Evolutionary conservation across 768 basidiomycete species (phyloP), one percentile per base, ranked within the genome.

Genomic region (Galerina sulciceps): DNA sequence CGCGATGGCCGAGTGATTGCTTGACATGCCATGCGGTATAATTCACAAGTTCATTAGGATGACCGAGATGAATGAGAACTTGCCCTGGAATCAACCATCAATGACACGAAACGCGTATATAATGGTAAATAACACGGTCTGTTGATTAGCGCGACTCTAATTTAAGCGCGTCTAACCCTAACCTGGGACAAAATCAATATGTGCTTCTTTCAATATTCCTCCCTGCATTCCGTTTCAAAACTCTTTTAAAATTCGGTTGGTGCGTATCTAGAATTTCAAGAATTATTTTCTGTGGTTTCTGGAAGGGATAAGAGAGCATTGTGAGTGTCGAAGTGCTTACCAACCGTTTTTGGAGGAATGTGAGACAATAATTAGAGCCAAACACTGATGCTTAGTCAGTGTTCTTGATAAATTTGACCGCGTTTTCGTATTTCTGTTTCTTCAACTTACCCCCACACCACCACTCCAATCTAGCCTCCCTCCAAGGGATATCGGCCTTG

Each of bases 351-450:
- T 41, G 38, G 22, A 22, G 11, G 2, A 3, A 5, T 31, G 40
- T 44, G 17, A 37, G 42, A 36, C 10, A 34, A 44, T 53, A 62
- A 63, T 42, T 61, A 62, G 41, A 26, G 46, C 42, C 65, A 68
- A 68, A 68, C 65, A 66, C 47, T 46, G 55, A 53, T 42, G 73
- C 71, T 75, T 72, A 75, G 73, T 75, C 69, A 73, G 64, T 64
- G 52, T 58, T 61, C 53, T 52, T 59, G 65, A 71, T 72, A 73
- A 73, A 66, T 66, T 65, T 66, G 64, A 66, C 65, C 67, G 62
- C 62, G 65, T 66, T 68, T 47, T 17, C 59, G 59, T 55, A 26
- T 4, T 47, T 67, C 59, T 60, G 59, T 47, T 64, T 62, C 65
- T 63, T 67, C 62, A 64, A 54, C 59, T 67, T 56, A 55, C 59